A percentile compares a stretch with the other conserved stretches of the same genome.
These are phyloP conservation scores for Pezicula carpinea DNA, from an alignment of 2,329 filamentous ascomycete species.

Conservation along the genomic window DNA sequence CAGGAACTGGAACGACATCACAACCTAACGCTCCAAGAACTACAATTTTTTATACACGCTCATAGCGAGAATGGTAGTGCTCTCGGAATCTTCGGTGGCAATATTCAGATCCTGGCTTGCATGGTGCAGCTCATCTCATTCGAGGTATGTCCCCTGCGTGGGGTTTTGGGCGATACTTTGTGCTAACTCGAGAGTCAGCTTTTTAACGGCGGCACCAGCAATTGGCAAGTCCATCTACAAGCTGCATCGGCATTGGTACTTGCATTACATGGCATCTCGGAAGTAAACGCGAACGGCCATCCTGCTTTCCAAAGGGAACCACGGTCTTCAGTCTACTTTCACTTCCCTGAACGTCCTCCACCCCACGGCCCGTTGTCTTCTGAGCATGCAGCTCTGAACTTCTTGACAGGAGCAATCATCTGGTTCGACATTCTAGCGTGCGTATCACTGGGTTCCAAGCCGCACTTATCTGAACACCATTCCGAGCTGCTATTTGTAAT, in stretches of 20 bases:
- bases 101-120: conserved; percentile 41
- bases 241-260: conserved; percentile 46
- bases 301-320: background rate
- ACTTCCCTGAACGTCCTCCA: background rate
- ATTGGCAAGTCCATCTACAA: conserved; percentile 46
- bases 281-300: background rate
- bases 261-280: conserved; percentile 26
- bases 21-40: conserved; percentile 2
- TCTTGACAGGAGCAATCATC: conserved; percentile 44
- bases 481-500: conserved; percentile 10
- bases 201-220: conserved; percentile 37
- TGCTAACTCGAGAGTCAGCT: conserved; percentile 8
- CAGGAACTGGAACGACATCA: conserved; percentile 3
- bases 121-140: conserved; percentile 6
- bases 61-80: conserved; percentile 35
- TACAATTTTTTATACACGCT: conserved; percentile 2
- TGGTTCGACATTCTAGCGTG: conserved; percentile 45
- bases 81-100: conserved; percentile 45
- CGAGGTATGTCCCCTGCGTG: conserved; percentile 1
- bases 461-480: conserved; percentile 1
- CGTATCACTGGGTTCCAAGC: conserved; percentile 33
- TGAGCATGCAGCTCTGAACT: conserved; percentile 42
- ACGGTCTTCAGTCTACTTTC: no score
- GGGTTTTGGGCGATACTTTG: background rate
- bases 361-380: conserved; percentile 35